Percentiles rank a stretch among this genome's conserved stretches.
phyloP scores from a whole-genome alignment of 192 early-diverging fungal species.

The Umbelopsis sp. region DNA sequence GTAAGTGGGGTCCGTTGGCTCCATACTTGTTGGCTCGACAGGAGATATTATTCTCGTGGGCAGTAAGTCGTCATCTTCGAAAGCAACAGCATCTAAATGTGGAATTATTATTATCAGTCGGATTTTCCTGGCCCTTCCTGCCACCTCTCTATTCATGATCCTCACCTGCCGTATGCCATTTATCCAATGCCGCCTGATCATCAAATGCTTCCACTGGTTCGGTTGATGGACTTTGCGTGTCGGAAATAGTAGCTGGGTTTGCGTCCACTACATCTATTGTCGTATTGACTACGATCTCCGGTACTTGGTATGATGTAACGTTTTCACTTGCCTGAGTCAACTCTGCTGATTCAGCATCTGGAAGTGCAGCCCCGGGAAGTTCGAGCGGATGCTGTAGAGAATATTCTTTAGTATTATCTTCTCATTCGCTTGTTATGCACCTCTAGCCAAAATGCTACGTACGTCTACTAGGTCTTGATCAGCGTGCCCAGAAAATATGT shows the following conservation, averaged over 20 bases:
- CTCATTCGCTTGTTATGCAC: not conserved
- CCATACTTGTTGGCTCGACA: not conserved
- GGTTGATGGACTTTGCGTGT: not conserved
- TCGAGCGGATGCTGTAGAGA: not conserved
- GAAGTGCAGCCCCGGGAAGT: not conserved
- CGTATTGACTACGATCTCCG: not conserved
- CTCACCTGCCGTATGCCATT: not conserved
- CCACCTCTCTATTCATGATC: not conserved
- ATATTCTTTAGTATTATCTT: not conserved
- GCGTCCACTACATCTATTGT: not conserved
- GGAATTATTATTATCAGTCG: not conserved
- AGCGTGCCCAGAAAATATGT: slow-evolving; percentile 36
- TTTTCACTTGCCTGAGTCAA: not conserved
- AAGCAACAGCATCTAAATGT: not conserved
- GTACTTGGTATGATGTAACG: not conserved
- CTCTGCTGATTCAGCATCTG: not conserved
- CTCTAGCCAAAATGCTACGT: not conserved
- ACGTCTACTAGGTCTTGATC: slow-evolving; percentile 25
- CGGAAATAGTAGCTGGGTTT: not conserved
- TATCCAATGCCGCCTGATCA: not conserved
- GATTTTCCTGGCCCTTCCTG: no score
- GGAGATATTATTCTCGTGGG: not conserved
- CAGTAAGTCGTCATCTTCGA: not conserved
- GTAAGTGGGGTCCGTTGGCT: not conserved
- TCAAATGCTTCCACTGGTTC: not conserved